Conservation (phyloP, 257 asterid species). For the Solanum bukasovii region DNA sequence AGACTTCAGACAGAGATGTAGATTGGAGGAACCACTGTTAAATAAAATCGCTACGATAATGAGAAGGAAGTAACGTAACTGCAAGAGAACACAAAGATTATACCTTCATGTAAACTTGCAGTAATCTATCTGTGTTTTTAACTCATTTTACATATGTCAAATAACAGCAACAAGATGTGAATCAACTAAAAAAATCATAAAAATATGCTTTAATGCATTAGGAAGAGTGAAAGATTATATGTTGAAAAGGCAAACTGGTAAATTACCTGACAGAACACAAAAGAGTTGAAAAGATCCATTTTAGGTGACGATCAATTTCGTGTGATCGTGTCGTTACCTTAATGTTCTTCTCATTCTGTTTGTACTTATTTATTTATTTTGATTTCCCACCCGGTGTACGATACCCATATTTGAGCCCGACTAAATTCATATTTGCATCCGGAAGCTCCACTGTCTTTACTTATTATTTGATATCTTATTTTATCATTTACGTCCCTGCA, state of each 20-base stretch:
- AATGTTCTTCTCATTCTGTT: no score
- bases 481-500: no score
- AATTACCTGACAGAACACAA: slow-evolving; percentile 85
- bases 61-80: not conserved
- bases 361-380: no score
- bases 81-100: no score
- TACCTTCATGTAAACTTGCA: not conserved
- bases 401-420: no score
- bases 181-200: not conserved
- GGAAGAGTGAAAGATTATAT: not conserved
- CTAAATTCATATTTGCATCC: no score
- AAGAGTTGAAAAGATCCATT: slow-evolving; percentile 29
- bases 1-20: not conserved
- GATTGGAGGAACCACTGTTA: not conserved
- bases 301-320: no score
- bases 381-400: no score
- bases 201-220: not conserved
- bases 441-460: no score
- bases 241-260: not conserved
- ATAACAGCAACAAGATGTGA: not conserved
- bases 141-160: not conserved
- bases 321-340: no score
- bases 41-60: not conserved
- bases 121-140: not conserved
- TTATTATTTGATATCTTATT: no score